Conservation (phyloP, 768 basidiomycete species). For the Xanthoconium stramineum region DNA sequence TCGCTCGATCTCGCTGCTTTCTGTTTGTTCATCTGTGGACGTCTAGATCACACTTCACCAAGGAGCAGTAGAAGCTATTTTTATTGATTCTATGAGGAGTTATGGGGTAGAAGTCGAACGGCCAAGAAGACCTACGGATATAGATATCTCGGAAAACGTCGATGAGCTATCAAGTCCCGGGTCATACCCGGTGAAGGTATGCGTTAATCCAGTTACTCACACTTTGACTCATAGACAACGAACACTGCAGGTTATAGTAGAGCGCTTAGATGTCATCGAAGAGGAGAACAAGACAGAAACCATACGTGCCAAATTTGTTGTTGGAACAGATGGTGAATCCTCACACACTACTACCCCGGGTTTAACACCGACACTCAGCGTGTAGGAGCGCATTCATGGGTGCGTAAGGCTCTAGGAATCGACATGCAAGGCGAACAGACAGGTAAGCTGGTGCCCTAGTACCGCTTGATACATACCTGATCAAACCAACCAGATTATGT, state of each 20-base stretch:
- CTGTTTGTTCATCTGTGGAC: background rate
- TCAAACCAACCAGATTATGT: background rate
- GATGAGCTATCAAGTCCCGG: conserved; percentile 11
- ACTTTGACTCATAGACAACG: background rate
- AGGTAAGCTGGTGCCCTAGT: background rate
- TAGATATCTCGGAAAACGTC: background rate
- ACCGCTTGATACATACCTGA: background rate
- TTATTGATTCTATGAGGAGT: background rate
- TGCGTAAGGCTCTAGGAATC: conserved; percentile 42
- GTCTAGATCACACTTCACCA: background rate
- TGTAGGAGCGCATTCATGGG: conserved; percentile 45
- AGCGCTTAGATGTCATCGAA: conserved; percentile 22
- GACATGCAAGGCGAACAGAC: conserved; percentile 46
- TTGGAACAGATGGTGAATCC: conserved; percentile 33
- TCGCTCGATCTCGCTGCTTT: background rate
- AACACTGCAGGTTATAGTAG: conserved; percentile 14
- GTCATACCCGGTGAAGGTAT: conserved; percentile 32
- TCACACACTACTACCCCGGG: background rate
- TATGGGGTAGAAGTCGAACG: background rate
- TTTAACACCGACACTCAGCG: background rate
- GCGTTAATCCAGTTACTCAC: background rate
- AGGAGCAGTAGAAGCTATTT: background rate
- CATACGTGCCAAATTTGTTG: conserved; percentile 33
- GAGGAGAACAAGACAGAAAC: conserved; percentile 30
- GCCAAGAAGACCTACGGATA: background rate